Evolutionary conservation across 2,329 filamentous ascomycete genomes (phyloP).

Genomic region (Achaetomium macrosporum): DNA sequence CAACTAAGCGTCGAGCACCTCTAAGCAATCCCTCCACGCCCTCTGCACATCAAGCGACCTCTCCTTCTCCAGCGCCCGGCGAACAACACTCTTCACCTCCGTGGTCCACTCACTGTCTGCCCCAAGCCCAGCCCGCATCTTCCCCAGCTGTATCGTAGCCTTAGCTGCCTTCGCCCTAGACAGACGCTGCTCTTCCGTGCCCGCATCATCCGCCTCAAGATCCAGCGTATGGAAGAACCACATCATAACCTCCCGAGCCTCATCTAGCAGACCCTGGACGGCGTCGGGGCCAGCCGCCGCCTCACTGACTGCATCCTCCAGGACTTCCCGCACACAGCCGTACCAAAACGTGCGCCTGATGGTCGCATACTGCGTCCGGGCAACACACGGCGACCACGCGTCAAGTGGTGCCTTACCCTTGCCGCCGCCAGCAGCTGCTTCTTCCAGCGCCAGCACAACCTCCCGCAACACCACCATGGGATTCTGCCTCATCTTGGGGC

Average conservation of each 20-base stretch:
- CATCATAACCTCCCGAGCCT: slow-evolving; percentile 25
- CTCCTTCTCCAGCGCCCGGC: slow-evolving; percentile 43
- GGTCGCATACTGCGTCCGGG: slow-evolving; percentile 10
- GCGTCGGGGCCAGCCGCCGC: slow-evolving; percentile 21
- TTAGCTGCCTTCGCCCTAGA: slow-evolving; percentile 42
- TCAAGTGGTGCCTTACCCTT: no score
- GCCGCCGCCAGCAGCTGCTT: slow-evolving; percentile 1
- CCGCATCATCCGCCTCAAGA: slow-evolving; percentile 39
- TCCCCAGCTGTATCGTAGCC: slow-evolving; percentile 38
- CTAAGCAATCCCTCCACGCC: slow-evolving; percentile 25
- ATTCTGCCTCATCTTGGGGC: slow-evolving; percentile 32
- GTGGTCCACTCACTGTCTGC: slow-evolving; percentile 10
- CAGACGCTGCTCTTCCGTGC: slow-evolving; percentile 47
- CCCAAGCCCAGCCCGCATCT: slow-evolving; percentile 28
- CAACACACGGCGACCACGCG: no score
- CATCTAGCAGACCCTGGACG: slow-evolving; percentile 20
- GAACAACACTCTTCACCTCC: slow-evolving; percentile 39
- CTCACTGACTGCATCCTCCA: slow-evolving; percentile 34
- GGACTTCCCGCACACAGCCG: slow-evolving; percentile 41
- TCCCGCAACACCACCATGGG: slow-evolving; percentile 35
- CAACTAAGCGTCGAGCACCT: background rate
- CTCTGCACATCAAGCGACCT: slow-evolving; percentile 32
- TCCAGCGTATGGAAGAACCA: slow-evolving; percentile 44
- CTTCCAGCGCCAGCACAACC: slow-evolving; percentile 35
- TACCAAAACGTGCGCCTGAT: slow-evolving; percentile 51